Conservation (phyloP, 306 rosid species). For the Quillaja saponaria region DNA sequence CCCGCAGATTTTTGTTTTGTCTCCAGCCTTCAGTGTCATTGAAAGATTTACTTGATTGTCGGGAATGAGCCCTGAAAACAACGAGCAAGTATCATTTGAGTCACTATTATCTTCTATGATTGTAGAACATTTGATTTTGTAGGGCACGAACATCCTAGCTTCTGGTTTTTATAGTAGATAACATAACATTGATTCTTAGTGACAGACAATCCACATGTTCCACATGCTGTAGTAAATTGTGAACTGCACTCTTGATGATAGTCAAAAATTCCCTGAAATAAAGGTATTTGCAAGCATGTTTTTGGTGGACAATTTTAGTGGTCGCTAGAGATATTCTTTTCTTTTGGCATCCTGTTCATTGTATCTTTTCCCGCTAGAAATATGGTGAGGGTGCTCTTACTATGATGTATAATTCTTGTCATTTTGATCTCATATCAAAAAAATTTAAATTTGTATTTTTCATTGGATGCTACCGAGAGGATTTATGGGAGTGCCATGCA, state of each 20-base stretch:
- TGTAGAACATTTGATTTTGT: conserved; percentile 42
- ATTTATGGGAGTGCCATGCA: too few species aligned
- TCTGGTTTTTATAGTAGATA: conserved; percentile 42
- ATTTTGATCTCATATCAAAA: too few species aligned
- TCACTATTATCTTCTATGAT: conserved; percentile 34
- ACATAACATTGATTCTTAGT: conserved; percentile 28
- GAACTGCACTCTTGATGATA: conserved; percentile 35
- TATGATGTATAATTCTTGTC: too few species aligned
- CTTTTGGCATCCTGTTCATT: too few species aligned
- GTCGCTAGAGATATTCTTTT: neutral
- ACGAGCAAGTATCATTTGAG: conserved; percentile 26
- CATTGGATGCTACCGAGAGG: too few species aligned
- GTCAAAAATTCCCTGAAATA: conserved; percentile 44
- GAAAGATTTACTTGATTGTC: conserved; percentile 30
- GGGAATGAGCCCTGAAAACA: conserved; percentile 28
- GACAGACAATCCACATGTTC: conserved; percentile 30
- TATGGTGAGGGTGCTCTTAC: too few species aligned
- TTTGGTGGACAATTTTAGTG: conserved; percentile 22
- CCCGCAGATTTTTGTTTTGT: conserved; percentile 32
- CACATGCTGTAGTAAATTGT: conserved; percentile 33
- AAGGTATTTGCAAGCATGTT: conserved; percentile 34
- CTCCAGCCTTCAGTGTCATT: conserved; percentile 25
- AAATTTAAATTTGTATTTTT: too few species aligned
- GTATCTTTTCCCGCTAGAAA: too few species aligned
- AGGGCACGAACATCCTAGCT: conserved; percentile 39